Percentiles rank a stretch among this genome's conserved stretches.
Evolutionary conservation across 2,329 filamentous ascomycete genomes (phyloP).

Genomic region (Nemania diffusa): DNA sequence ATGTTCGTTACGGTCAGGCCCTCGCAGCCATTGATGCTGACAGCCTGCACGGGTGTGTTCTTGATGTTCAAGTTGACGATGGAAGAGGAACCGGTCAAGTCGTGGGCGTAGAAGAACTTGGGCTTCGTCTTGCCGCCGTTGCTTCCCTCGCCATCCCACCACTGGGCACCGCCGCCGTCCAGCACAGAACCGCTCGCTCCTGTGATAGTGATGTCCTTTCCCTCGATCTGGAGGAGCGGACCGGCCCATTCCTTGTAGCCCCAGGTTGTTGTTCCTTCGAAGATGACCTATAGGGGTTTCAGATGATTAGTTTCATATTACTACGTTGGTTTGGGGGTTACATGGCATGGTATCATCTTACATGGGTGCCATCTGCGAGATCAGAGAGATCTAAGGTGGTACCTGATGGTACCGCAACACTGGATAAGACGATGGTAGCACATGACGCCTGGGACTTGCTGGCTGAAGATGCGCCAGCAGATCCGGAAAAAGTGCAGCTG

Average conservation of each 20-base stretch:
- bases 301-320: slow-evolving; percentile 1
- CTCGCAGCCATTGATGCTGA: slow-evolving; percentile 57
- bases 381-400: slow-evolving; percentile 67
- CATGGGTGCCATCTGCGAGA: slow-evolving; percentile 61
- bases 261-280: slow-evolving; percentile 74
- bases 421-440: slow-evolving; percentile 63
- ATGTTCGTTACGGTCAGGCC: slow-evolving; percentile 60
- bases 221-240: slow-evolving; percentile 70
- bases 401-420: slow-evolving; percentile 66
- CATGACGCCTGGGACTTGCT: slow-evolving; percentile 62
- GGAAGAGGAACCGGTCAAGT: slow-evolving; percentile 56
- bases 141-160: slow-evolving; percentile 70
- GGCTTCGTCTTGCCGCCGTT: slow-evolving; percentile 72
- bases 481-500: slow-evolving; percentile 65
- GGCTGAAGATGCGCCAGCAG: slow-evolving; percentile 52
- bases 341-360: slow-evolving; percentile 35
- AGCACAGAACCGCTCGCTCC: slow-evolving; percentile 63
- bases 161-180: slow-evolving; percentile 65
- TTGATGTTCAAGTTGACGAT: slow-evolving; percentile 62
- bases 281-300: slow-evolving; percentile 59
- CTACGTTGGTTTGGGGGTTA: neutral
- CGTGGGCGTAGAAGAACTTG: slow-evolving; percentile 68
- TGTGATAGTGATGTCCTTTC: slow-evolving; percentile 63
- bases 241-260: slow-evolving; percentile 73
- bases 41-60: slow-evolving; percentile 65